Conservation (phyloP, 2,329 filamentous ascomycete species). For the Eutypa lata region DNA sequence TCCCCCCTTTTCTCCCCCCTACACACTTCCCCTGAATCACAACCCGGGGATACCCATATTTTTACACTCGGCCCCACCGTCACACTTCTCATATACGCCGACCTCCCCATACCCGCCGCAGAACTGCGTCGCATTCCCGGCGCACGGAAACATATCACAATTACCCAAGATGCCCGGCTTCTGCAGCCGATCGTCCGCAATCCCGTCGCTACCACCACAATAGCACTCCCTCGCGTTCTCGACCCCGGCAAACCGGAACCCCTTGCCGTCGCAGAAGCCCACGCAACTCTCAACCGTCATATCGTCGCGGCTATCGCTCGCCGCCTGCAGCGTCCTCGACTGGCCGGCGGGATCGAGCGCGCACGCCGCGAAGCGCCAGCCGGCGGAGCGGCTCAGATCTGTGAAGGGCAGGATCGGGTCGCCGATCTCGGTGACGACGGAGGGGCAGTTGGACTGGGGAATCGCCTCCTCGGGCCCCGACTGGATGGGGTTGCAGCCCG, state of each 20-base stretch:
- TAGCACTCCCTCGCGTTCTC: slow-evolving; percentile 24
- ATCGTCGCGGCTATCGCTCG: slow-evolving; percentile 10
- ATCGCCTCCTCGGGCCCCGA: slow-evolving; percentile 22
- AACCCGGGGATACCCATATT: slow-evolving; percentile 11
- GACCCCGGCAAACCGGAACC: slow-evolving; percentile 19
- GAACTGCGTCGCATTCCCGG: slow-evolving; percentile 31
- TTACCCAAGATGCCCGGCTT: slow-evolving; percentile 38
- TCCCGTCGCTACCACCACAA: slow-evolving; percentile 21
- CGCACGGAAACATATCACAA: slow-evolving; percentile 36
- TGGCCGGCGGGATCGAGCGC: slow-evolving; percentile 31
- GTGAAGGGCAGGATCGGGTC: slow-evolving; percentile 37
- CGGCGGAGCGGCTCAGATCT: slow-evolving; percentile 39
- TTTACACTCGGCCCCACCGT: slow-evolving; percentile 16
- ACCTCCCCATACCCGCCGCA: slow-evolving; percentile 35
- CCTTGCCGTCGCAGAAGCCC: slow-evolving; percentile 11
- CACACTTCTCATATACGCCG: slow-evolving; percentile 34
- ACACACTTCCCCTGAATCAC: too few relatives aligned
- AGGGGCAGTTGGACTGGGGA: slow-evolving; percentile 22
- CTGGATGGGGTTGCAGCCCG: slow-evolving; percentile 52
- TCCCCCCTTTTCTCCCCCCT: too few relatives aligned
- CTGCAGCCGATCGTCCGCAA: slow-evolving; percentile 29
- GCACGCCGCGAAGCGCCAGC: slow-evolving; percentile 53
- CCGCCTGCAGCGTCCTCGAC: slow-evolving; percentile 22
- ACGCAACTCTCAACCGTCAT: slow-evolving; percentile 27
- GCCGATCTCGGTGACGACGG: slow-evolving; percentile 35